A percentile compares a stretch with the other conserved stretches of the same genome.
Conservation (phyloP, 2,329 filamentous ascomycete species). For the Leptographium wingfieldii region DNA sequence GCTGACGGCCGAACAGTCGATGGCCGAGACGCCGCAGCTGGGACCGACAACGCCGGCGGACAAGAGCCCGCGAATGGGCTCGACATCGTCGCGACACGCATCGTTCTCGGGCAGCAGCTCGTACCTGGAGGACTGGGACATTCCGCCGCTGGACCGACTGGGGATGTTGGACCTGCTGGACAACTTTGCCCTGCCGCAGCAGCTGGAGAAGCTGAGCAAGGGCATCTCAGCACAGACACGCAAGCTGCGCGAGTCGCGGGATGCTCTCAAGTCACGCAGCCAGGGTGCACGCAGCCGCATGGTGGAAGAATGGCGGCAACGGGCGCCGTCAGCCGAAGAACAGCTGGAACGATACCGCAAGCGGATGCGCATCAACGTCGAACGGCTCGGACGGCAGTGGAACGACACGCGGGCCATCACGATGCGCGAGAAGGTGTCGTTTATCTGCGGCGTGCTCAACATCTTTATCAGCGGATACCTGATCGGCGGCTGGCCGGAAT, state of each 20-base stretch:
- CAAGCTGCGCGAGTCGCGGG: slow-evolving; percentile 70
- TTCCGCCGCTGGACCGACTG: slow-evolving; percentile 79
- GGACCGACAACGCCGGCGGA: slow-evolving; percentile 21
- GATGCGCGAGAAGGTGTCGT: slow-evolving; percentile 82
- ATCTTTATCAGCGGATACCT: slow-evolving; percentile 95
- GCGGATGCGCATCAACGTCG: slow-evolving; percentile 80
- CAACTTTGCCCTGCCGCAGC: slow-evolving; percentile 80
- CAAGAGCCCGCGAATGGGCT: slow-evolving; percentile 12
- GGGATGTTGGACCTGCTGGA: slow-evolving; percentile 89
- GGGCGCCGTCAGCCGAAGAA: slow-evolving; percentile 78
- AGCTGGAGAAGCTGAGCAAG: slow-evolving; percentile 80
- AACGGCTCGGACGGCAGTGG: slow-evolving; percentile 74
- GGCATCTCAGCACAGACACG: slow-evolving; percentile 72
- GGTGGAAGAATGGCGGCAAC: slow-evolving; percentile 82
- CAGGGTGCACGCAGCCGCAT: slow-evolving; percentile 75
- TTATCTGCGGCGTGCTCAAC: slow-evolving; percentile 92
- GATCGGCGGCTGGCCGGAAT: slow-evolving; percentile 72
- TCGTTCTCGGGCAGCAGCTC: slow-evolving; percentile 77
- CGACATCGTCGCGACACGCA: slow-evolving; percentile 56
- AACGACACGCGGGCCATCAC: slow-evolving; percentile 83
- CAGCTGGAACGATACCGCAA: slow-evolving; percentile 82
- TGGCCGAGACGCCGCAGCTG: slow-evolving; percentile 38
- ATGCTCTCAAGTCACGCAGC: slow-evolving; percentile 64
- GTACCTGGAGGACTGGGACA: slow-evolving; percentile 84
- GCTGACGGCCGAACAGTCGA: slow-evolving; percentile 26